phyloP scores from a whole-genome alignment of 1,284 basidiomycete species.

The Xerocomus minutiporus region DNA sequence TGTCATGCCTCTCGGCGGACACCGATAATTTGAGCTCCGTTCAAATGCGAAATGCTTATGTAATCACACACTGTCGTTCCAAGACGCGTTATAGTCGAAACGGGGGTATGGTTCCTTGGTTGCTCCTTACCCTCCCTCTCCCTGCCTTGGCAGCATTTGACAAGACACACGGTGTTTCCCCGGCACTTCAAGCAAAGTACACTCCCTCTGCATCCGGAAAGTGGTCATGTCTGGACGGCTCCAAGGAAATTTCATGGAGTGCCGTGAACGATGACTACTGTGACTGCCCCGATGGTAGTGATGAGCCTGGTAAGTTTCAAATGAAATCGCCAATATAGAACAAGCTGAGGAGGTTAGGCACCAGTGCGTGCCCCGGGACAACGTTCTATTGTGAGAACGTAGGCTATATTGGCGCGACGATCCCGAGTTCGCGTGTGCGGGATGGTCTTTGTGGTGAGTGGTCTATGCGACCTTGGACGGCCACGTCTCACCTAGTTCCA shows the following conservation, averaged over 20 bases:
- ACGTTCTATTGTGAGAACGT: conserved; percentile 86
- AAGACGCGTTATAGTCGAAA: neutral
- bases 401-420: conserved; percentile 80
- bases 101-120: conserved; percentile 43
- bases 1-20: conserved; percentile 12
- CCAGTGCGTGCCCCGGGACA: conserved; percentile 77
- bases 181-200: conserved; percentile 46
- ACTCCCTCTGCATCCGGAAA: conserved; percentile 39
- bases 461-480: neutral
- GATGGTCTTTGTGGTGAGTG: conserved; percentile 90
- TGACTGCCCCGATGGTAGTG: conserved; percentile 89
- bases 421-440: conserved; percentile 83
- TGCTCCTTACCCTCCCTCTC: conserved; percentile 38
- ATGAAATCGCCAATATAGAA: neutral
- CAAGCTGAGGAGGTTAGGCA: conserved; percentile 49
- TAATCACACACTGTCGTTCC: conserved; percentile 12
- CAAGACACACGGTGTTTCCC: conserved; percentile 49
- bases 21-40: conserved; percentile 25
- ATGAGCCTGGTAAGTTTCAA: conserved; percentile 72
- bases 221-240: conserved; percentile 73
- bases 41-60: conserved; percentile 15
- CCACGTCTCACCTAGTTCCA: conserved; percentile 32
- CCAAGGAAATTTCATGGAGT: conserved; percentile 66
- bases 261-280: conserved; percentile 94
- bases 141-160: conserved; percentile 37